A percentile compares a stretch with the other conserved stretches of the same genome.
Conservation (phyloP, 176 grass and related monocot genomes). For the Tillandsia fasciculata region DNA sequence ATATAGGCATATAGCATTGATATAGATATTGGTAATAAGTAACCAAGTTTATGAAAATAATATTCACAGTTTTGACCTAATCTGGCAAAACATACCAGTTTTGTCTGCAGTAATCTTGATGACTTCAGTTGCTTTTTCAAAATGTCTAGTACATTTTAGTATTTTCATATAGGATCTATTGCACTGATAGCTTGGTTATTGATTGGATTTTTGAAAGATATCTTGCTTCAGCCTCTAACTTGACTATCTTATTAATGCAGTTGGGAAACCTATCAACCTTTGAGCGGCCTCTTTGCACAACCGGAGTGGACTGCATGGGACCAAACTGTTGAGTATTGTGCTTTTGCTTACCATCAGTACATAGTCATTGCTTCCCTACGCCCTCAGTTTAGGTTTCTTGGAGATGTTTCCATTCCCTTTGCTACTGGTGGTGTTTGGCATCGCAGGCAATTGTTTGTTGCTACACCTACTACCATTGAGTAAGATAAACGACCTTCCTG, state of each 20-base stretch:
- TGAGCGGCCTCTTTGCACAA: conserved; percentile 78
- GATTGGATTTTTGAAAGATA: background rate
- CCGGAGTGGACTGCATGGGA: conserved; percentile 97
- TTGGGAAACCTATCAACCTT: conserved; percentile 96
- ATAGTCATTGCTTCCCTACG: conserved; percentile 95
- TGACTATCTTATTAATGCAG: conserved; percentile 35
- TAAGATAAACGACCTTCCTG: conserved; percentile 43
- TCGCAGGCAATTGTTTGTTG: conserved; percentile 93
- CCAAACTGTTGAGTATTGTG: conserved; percentile 96
- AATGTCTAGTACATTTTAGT: background rate
- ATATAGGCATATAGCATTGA: too few species aligned
- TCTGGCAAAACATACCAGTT: background rate
- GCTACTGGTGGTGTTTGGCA: conserved; percentile 97
- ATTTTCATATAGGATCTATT: background rate
- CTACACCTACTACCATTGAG: conserved; percentile 97
- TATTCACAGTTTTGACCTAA: background rate
- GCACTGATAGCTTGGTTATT: background rate
- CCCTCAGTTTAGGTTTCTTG: conserved; percentile 90
- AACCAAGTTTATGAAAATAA: background rate
- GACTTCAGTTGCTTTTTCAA: background rate
- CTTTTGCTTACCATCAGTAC: conserved; percentile 94
- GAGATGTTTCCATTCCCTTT: conserved; percentile 95
- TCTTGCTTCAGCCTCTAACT: background rate
- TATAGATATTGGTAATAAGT: too few species aligned
- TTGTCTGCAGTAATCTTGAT: too few species aligned